Evolutionary conservation across 306 rosid species (phyloP), one percentile per base, ranked within the genome.

Genomic region (Arachis hypogaea): DNA sequence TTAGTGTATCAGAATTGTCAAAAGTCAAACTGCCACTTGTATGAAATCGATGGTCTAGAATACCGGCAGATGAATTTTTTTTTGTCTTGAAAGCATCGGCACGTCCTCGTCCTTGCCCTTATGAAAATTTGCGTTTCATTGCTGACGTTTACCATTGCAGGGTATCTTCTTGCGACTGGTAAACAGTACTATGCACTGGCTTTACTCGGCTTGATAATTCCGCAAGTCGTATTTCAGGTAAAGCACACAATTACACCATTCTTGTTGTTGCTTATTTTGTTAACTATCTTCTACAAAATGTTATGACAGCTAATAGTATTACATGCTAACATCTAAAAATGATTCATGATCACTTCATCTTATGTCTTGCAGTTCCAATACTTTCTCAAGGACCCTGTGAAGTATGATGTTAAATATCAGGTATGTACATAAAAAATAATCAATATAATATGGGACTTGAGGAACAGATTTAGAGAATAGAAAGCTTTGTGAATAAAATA

Each of bases 341-440:
- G 58, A 22, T 52, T 52, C 29, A 6, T 52, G 4, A 33, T 33
- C 38, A 33, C 38, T 33, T 52, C 8, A 52, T 52, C 7, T 10
- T 52, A n/a, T 52, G 58, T 7, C 29, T 52, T 52, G 58, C 58
- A 52, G 58, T 52, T 52, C 29, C 58, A 52, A 52, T 52, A 52
- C 58, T 52, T 52, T 22, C 58, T 52, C 58, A 52, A 52, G 58
- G 58, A 52, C 58, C 58, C 58, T 52, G 58, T 52, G 58, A 52
- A 52, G 58, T 52, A 52, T 52, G 58, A 52, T 52, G 58, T 52
- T 6, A 52, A 52, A 52, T 52, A 52, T 52, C 58, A 52, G 58
- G 58, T 52, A 52, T 14, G 58, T n/a, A 49, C 55, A 52, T 52
- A 52, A 52, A 52, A 22, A 22, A n/a, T 52, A 52, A 52, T 4